These are phyloP conservation scores for Cucurbita maxima DNA, from an alignment of 306 rosid species.

Conservation along the genomic window DNA sequence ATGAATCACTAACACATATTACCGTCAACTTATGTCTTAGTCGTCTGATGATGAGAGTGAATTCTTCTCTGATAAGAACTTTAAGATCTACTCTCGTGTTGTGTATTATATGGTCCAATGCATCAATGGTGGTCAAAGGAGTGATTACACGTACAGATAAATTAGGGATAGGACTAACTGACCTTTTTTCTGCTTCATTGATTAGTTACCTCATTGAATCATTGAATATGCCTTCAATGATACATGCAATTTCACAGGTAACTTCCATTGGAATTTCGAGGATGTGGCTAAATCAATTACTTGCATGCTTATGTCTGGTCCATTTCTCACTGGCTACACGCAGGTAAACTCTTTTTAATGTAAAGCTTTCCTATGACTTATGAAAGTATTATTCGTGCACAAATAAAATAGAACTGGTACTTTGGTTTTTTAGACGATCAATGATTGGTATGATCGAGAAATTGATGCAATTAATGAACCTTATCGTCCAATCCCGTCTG, in stretches of 20 bases:
- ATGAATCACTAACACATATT: not conserved
- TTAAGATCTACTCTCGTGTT: not conserved
- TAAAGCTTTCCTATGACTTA: not conserved
- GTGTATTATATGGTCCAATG: not conserved
- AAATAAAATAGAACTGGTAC: not conserved
- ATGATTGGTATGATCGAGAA: conserved; percentile 98
- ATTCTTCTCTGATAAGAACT: not conserved
- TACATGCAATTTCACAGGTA: conserved; percentile 34
- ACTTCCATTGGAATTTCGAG: conserved; percentile 81
- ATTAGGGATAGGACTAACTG: not conserved
- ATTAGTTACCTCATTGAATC: not conserved
- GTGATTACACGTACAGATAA: not conserved
- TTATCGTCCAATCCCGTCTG: conserved; percentile 96
- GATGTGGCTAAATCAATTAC: conserved; percentile 73
- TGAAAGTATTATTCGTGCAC: conserved; percentile 8
- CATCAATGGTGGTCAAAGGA: not conserved
- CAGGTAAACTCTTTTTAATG: conserved; percentile 34
- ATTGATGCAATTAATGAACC: conserved; percentile 97
- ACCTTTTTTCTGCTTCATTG: not conserved
- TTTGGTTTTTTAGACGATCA: conserved; percentile 44
- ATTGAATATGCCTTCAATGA: not conserved
- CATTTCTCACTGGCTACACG: conserved; percentile 86
- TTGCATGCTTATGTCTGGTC: conserved; percentile 97
- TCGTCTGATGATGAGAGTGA: not conserved
- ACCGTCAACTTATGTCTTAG: not conserved